Percentiles rank a stretch among this genome's conserved stretches.
These are phyloP conservation scores for Colletotrichum costaricense DNA, from an alignment of 2,329 filamentous ascomycete species.

Conservation along the genomic window DNA sequence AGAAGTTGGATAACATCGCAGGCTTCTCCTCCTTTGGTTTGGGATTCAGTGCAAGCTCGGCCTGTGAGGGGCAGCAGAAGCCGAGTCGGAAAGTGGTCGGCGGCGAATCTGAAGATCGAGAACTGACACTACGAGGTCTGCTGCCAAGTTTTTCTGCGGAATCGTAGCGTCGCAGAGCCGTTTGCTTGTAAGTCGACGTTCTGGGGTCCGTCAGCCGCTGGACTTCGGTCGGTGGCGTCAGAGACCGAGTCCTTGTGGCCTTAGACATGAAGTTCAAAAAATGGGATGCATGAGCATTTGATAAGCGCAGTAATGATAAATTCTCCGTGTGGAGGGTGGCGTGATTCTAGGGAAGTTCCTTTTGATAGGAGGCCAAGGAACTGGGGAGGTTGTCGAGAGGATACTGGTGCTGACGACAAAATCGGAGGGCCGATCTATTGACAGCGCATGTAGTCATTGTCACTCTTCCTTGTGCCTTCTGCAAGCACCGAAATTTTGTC, in stretches of 20 bases:
- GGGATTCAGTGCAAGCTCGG: not conserved
- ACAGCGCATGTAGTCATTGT: not conserved
- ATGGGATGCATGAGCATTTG: not conserved
- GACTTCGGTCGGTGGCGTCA: slow-evolving; percentile 29
- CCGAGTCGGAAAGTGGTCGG: not conserved
- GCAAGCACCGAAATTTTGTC: not conserved
- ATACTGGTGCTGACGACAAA: not conserved
- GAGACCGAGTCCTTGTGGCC: slow-evolving; percentile 12
- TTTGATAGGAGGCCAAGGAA: not conserved
- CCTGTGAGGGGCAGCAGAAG: slow-evolving; percentile 2
- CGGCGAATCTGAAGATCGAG: not conserved
- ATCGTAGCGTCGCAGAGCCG: slow-evolving; percentile 15
- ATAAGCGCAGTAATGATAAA: not conserved
- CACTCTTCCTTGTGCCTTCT: not conserved
- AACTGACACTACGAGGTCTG: not conserved
- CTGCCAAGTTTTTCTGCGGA: slow-evolving; percentile 11
- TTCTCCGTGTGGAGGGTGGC: not conserved
- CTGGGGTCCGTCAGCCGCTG: slow-evolving; percentile 20
- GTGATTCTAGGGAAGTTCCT: not conserved
- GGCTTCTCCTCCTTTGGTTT: not conserved
- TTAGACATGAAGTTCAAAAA: slow-evolving; percentile 12
- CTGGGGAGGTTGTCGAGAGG: not conserved
- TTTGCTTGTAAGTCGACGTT: slow-evolving; percentile 9
- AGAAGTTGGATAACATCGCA: slow-evolving; percentile 31
- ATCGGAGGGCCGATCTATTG: not conserved